Base-by-base conservation (phyloP, 2,329 filamentous ascomycete genomes). In the Aspergillus costaricaensis region DNA sequence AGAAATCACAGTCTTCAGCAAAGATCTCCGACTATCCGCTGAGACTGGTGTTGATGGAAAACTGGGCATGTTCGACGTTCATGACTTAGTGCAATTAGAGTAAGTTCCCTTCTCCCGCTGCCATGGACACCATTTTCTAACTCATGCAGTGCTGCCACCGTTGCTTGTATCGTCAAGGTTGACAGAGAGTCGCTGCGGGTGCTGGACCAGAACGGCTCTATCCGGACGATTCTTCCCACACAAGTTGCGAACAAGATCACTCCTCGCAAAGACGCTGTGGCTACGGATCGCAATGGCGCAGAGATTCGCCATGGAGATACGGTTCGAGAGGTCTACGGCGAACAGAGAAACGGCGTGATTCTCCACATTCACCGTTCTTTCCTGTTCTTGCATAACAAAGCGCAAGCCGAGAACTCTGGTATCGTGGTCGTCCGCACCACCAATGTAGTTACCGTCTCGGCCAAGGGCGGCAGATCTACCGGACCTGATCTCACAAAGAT, bases 1-100 rank as follows among this genome's bases (percentile, higher is more conserved):
- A 55, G 95, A 99, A 74, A 92, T 99, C 68, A 97, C 93, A 0
- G 95, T 99, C 36, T 99, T 99, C 74, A 97, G 94, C 81, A 97
- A 96, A 75, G 95, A 99, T 79, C 80, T 99, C 62, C 87, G 96
- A 67, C 91, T 96, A 76, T 95, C 95, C 27, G 92, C 91, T 58
- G 95, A 98, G 73, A 92, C 92, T 68, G 93, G 92, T 64, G 92
- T 91, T 15, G 88, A 93, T 71, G 90, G 91, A 27, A 83, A 80
- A 62, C 80, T 94, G n/a, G 92, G 92, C 10, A 91, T 96, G 76
- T 98, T 91, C 75, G 90, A 93, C 67, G 87, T 99, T 36, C 92
- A 96, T 68, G 95, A 99, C 74, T 84, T 99, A 25, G 92, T 99
- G 14, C 93, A 98, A 77, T 86, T 99, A 62, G 94, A 98, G 83